Percentiles rank a stretch among this genome's conserved stretches.
Conservation (phyloP, 768 basidiomycete species). For the Agrocybe praecox region DNA sequence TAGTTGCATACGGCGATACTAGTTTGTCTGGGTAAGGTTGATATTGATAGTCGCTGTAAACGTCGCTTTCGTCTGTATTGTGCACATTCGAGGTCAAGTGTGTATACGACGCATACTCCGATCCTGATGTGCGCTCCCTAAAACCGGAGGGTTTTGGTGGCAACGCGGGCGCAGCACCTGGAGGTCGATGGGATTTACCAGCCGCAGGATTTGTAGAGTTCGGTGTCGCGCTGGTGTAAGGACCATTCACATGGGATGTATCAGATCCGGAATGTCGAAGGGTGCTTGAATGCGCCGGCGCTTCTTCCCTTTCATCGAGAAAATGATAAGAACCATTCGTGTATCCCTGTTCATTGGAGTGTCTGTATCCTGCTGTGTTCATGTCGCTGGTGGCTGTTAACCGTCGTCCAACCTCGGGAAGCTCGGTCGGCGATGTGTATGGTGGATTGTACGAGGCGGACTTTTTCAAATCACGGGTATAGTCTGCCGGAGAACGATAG, state of each 20-base stretch:
- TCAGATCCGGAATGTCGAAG: slow-evolving; percentile 13
- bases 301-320: slow-evolving; percentile 14
- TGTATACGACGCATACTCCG: slow-evolving; percentile 12
- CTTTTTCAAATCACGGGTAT: slow-evolving; percentile 25
- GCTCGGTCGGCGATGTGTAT: slow-evolving; percentile 19
- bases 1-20: not conserved
- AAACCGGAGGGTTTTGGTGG: slow-evolving; percentile 28
- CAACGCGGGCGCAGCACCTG: slow-evolving; percentile 31
- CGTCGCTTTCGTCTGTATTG: slow-evolving; percentile 10
- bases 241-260: slow-evolving; percentile 18
- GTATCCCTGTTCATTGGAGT: slow-evolving; percentile 20
- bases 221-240: slow-evolving; percentile 18
- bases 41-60: slow-evolving; percentile 17
- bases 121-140: slow-evolving; percentile 12
- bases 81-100: slow-evolving; percentile 18
- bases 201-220: slow-evolving; percentile 16
- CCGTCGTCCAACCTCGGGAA: slow-evolving; percentile 17
- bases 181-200: slow-evolving; percentile 26
- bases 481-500: slow-evolving; percentile 31
- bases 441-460: slow-evolving; percentile 23
- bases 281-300: slow-evolving; percentile 12
- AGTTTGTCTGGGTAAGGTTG: slow-evolving; percentile 10
- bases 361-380: slow-evolving; percentile 17
- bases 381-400: slow-evolving; percentile 7
- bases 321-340: slow-evolving; percentile 11